Conservation (phyloP, 164 flowering plant species). For the Vitis rotundifolia region DNA sequence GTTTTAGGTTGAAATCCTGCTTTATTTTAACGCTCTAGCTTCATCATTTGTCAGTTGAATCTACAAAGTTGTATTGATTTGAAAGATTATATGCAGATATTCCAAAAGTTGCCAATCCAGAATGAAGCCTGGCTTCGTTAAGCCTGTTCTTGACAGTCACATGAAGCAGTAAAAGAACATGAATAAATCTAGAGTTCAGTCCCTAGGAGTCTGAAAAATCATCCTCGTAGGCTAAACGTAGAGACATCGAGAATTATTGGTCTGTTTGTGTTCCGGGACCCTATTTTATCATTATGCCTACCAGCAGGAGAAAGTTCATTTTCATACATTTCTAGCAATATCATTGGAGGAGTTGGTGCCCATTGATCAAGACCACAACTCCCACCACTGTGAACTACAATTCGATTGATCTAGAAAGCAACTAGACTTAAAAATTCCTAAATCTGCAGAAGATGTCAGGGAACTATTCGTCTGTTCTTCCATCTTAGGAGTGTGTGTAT, state of each 20-base stretch:
- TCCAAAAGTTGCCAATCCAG: background rate
- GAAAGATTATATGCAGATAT: too few species aligned
- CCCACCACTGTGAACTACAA: conserved; percentile 53
- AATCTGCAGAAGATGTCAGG: conserved; percentile 27
- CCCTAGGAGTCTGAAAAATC: too few species aligned
- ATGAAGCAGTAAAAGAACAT: too few species aligned
- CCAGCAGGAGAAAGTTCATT: background rate
- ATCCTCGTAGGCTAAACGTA: too few species aligned
- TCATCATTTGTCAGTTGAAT: background rate
- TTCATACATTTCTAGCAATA: background rate
- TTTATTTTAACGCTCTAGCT: background rate
- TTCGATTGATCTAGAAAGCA: conserved; percentile 34
- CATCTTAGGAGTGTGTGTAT: conserved; percentile 15
- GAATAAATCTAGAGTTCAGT: too few species aligned
- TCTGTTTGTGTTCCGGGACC: too few species aligned
- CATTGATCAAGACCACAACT: conserved; percentile 20
- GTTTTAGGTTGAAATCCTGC: too few species aligned
- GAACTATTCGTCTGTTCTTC: conserved; percentile 24
- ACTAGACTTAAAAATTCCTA: conserved; percentile 34
- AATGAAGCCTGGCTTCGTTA: background rate
- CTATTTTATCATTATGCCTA: too few species aligned
- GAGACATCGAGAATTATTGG: too few species aligned
- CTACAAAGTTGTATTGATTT: background rate
- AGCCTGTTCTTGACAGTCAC: too few species aligned
- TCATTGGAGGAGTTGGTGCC: background rate